Base-by-base conservation (phyloP, 2,329 filamentous ascomycete species). In the Fusarium sp. region DNA sequence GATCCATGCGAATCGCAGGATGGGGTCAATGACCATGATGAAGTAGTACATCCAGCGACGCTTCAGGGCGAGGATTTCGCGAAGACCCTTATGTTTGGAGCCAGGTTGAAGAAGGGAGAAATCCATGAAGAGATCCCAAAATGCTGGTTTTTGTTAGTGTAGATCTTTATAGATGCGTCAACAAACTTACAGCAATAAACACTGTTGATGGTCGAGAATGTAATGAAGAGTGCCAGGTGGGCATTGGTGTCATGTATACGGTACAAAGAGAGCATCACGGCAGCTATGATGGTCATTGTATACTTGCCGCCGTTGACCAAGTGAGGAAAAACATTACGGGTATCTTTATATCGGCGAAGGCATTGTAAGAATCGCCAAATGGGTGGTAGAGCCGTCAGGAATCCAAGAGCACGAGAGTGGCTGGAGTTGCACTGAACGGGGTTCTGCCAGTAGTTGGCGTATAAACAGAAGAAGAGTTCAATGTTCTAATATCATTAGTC, bases 71-170 rank as follows among this genome's bases (percentile, higher is more conserved):
- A 96, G 86, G 11, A 92, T 91, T 62, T 95, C 89, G 9, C 96
- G 91, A 13, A 98, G 87, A 51, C 90, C 85, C 3, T 83, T 86
- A 70, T 92, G 84, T 13, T 88, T 87, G 1, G 92, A 88, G 58
- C 91, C 88, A 0, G 91, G 86, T 74, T 98, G 94, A 5, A 95
- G 86, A n/a, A 98, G 85, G 62, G 92, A 96, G 86, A 96, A 98
- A 79, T 99, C 96, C 92, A 98, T 98, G 70, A 94, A 90, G 3
- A 99, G 82, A 78, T 99, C 96, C 96, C 96, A 99, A 44, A 97
- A 87, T 12, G 91, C 89, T 90, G 58, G 11, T 1, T n/a, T 7
- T 32, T 29, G 18, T 66, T 6, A 58, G 69, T 20, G 73, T 40
- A 32, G 40, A 58, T 34, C 2, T 32, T 30, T 5, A 46, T n/a